A percentile compares a stretch with the other conserved stretches of the same genome.
These are phyloP conservation scores for Capronia coronata DNA, from an alignment of 2,329 filamentous ascomycete genomes.

Conservation along the genomic window DNA sequence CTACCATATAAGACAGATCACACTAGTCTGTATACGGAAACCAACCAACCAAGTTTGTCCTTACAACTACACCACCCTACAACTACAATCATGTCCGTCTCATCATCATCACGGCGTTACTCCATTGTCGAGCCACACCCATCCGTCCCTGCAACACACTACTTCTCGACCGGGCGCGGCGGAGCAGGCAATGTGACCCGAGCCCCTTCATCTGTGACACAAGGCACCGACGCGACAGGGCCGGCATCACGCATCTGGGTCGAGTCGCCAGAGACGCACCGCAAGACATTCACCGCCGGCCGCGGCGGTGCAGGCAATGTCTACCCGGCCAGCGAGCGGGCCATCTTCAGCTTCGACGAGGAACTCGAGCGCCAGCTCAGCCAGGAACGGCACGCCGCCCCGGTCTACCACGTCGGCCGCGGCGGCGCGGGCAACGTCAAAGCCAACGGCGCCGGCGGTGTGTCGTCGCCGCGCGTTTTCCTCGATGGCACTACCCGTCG, in stretches of 20 bases:
- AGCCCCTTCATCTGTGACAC: constrained; percentile 47
- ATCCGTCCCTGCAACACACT: constrained; percentile 42
- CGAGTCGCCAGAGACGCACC: constrained; percentile 31
- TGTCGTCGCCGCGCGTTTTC: not conserved
- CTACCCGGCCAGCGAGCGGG: constrained; percentile 44
- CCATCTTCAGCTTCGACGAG: constrained; percentile 63
- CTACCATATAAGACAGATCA: not conserved
- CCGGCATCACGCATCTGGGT: constrained; percentile 35
- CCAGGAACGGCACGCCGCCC: constrained; percentile 48
- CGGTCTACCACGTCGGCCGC: constrained; percentile 58
- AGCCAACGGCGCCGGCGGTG: not conserved
- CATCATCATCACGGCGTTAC: constrained; percentile 39
- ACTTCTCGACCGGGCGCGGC: constrained; percentile 53
- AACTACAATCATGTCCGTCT: constrained; percentile 8
- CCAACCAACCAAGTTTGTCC: not conserved
- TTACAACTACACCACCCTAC: no score
- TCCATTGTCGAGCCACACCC: constrained; percentile 58
- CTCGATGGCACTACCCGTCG: not conserved
- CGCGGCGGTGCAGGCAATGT: constrained; percentile 54
- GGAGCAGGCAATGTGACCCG: constrained; percentile 59
- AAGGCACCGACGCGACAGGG: constrained; percentile 39
- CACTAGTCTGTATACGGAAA: not conserved
- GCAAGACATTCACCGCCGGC: constrained; percentile 41
- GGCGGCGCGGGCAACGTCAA: constrained; percentile 53
- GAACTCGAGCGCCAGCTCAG: constrained; percentile 54